These are phyloP conservation scores for Ophiostoma pallidulum DNA, from an alignment of 2,329 filamentous ascomycete genomes.

Conservation along the genomic window DNA sequence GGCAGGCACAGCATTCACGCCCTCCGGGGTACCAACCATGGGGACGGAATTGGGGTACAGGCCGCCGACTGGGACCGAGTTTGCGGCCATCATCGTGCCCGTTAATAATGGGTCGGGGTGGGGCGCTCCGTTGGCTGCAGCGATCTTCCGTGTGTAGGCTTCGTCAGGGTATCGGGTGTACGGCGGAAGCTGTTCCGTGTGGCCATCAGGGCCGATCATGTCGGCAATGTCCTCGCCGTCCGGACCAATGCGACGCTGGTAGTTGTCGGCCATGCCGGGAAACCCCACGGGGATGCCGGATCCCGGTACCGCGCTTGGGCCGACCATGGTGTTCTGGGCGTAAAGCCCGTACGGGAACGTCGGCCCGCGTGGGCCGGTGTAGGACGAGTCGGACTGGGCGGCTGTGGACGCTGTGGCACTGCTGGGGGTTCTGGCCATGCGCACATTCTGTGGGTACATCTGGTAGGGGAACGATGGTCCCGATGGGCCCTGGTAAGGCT, in stretches of 20 bases:
- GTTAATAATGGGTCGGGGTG: constrained; percentile 6
- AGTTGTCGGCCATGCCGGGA: constrained; percentile 54
- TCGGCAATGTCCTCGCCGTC: constrained; percentile 82
- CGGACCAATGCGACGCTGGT: constrained; percentile 63
- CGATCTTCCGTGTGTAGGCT: constrained; percentile 46
- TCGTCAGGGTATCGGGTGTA: constrained; percentile 86
- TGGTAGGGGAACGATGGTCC: constrained; percentile 77
- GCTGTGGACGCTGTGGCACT: constrained; percentile 41
- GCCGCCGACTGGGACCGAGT: neutral
- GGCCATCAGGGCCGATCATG: constrained; percentile 77
- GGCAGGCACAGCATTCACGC: neutral
- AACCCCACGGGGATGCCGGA: constrained; percentile 61
- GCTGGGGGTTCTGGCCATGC: constrained; percentile 64
- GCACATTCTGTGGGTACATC: constrained; percentile 73
- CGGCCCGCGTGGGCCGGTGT: constrained; percentile 54
- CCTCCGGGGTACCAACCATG: constrained; percentile 9
- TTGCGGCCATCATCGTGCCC: neutral
- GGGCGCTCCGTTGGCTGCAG: constrained; percentile 20
- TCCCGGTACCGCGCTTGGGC: constrained; percentile 29
- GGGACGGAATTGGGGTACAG: neutral
- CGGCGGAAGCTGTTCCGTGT: constrained; percentile 83
- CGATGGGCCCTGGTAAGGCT: constrained; percentile 59
- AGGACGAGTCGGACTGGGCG: constrained; percentile 33
- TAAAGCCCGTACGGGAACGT: constrained; percentile 84
- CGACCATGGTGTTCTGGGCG: constrained; percentile 63